phyloP scores from a whole-genome alignment of 768 basidiomycete species.

The Lentinula sp. region DNA sequence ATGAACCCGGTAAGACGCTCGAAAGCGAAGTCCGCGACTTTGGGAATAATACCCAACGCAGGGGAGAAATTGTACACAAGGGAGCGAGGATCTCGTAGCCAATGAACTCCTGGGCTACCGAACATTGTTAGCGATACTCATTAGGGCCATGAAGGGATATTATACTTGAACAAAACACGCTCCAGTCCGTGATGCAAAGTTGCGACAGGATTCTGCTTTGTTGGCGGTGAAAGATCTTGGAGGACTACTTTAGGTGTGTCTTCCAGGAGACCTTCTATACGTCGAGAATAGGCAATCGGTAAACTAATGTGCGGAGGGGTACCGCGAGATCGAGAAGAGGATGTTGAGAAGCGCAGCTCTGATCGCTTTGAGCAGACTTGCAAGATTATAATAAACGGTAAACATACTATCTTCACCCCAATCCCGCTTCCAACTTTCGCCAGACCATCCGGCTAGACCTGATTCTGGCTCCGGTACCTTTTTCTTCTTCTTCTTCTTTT shows the following conservation, averaged over 20 bases:
- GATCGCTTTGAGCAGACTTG: neutral
- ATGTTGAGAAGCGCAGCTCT: neutral
- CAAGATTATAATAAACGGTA: neutral
- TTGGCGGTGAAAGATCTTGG: slow-evolving; percentile 31
- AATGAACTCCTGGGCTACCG: slow-evolving; percentile 79
- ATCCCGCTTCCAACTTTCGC: slow-evolving; percentile 1
- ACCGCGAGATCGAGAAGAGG: neutral
- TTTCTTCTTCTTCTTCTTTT: slow-evolving; percentile 1
- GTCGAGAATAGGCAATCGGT: neutral
- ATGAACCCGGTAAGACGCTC: slow-evolving; percentile 70
- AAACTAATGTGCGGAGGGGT: neutral
- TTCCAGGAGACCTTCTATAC: slow-evolving; percentile 2
- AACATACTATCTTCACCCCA: slow-evolving; percentile 7
- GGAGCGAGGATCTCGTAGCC: slow-evolving; percentile 82
- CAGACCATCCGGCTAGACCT: neutral
- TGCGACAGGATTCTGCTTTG: slow-evolving; percentile 45
- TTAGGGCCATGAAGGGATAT: neutral
- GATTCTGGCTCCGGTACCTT: neutral
- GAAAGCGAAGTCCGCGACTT: slow-evolving; percentile 80
- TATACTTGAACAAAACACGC: slow-evolving; percentile 72
- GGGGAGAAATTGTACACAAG: slow-evolving; percentile 81
- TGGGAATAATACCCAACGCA: slow-evolving; percentile 66
- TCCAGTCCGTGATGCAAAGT: slow-evolving; percentile 58
- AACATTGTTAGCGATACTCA: slow-evolving; percentile 1
- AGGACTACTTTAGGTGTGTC: slow-evolving; percentile 2